phyloP scores from a whole-genome alignment of 2,329 filamentous ascomycete species.

The Diaporthe capsici region DNA sequence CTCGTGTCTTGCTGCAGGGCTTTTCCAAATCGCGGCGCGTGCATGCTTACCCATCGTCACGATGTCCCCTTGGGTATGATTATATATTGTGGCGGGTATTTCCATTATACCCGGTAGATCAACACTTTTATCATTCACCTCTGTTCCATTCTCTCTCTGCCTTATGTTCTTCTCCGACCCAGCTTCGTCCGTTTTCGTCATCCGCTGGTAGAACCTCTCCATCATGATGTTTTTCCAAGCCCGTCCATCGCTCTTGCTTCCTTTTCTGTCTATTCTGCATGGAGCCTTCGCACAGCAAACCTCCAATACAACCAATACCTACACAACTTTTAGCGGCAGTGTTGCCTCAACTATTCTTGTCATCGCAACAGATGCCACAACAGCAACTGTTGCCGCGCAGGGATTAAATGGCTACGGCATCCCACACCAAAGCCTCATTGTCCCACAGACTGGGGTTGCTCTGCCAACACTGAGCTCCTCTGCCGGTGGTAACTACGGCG shows the following conservation, averaged over 20 bases:
- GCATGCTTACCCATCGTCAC: not conserved
- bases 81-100: not conserved
- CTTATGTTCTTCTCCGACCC: not conserved
- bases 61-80: not conserved
- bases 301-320: not conserved
- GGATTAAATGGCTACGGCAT: slow-evolving; percentile 26
- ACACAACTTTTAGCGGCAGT: slow-evolving; percentile 11
- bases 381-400: slow-evolving; percentile 25
- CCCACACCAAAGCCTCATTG: slow-evolving; percentile 14
- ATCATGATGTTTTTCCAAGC: not conserved
- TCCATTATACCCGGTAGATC: not conserved
- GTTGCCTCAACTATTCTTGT: slow-evolving; percentile 26
- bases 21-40: not conserved
- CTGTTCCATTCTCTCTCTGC: not conserved
- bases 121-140: not conserved
- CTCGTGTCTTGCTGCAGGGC: slow-evolving; percentile 4
- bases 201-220: not conserved
- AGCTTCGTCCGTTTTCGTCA: slow-evolving; percentile 7
- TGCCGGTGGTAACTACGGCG: slow-evolving; percentile 16
- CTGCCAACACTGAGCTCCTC: slow-evolving; percentile 21
- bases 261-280: not conserved
- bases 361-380: slow-evolving; percentile 7
- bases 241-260: not conserved
- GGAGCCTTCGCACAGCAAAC: not conserved
- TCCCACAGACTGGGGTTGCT: slow-evolving; percentile 15